These are phyloP conservation scores for Starmerella gropengiesseri DNA, from an alignment of 805 yeast species.

Conservation along the genomic window DNA sequence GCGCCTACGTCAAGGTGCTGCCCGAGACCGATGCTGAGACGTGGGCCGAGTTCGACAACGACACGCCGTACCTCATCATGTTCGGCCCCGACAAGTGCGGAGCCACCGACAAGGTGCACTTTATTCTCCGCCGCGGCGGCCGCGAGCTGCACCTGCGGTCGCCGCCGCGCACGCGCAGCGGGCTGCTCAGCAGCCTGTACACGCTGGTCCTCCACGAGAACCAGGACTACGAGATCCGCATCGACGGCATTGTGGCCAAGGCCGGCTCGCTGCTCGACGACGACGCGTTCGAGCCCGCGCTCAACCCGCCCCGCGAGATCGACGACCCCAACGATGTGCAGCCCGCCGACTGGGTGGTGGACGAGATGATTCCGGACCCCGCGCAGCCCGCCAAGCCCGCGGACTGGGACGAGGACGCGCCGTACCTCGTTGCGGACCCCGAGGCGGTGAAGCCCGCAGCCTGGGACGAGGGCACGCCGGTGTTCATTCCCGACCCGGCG, in stretches of 20 bases:
- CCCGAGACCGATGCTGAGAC: constrained; percentile 33
- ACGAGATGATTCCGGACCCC: constrained; percentile 57
- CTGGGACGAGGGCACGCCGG: constrained; percentile 62
- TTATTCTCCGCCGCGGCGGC: constrained; percentile 53
- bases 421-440: constrained; percentile 55
- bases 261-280: constrained; percentile 58
- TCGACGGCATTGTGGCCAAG: constrained; percentile 63
- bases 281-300: constrained; percentile 48
- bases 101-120: constrained; percentile 63
- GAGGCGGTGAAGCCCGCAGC: constrained; percentile 55
- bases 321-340: constrained; percentile 46
- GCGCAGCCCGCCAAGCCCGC: constrained; percentile 54
- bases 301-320: constrained; percentile 56
- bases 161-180: constrained; percentile 48
- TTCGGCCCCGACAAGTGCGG: constrained; percentile 95
- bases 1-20: constrained; percentile 74
- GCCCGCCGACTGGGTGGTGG: constrained; percentile 80
- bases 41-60: constrained; percentile 45
- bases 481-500: constrained; percentile 54
- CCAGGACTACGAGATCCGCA: constrained; percentile 66
- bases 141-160: constrained; percentile 59
- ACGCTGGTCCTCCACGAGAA: constrained; percentile 60
- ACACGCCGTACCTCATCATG: constrained; percentile 73
- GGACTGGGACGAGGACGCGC: constrained; percentile 74
- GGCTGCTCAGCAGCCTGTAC: constrained; percentile 50